A percentile compares a stretch with the other conserved stretches of the same genome.
Evolutionary conservation across 192 early-diverging fungal species (phyloP).

Genomic region (Gonapodya prolifera): DNA sequence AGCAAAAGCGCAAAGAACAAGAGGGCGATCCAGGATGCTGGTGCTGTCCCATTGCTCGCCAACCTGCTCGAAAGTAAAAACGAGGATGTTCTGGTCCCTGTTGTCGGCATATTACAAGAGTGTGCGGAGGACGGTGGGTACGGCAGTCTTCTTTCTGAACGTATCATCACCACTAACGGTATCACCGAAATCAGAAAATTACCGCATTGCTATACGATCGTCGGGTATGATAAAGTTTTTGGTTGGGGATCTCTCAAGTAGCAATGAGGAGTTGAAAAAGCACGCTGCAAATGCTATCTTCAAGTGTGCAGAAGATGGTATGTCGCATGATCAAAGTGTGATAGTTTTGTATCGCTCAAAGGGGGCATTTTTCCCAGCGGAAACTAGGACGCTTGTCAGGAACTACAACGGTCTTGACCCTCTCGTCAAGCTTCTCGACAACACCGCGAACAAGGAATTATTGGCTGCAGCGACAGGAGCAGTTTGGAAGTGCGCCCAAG

Average conservation of each 20-base stretch:
- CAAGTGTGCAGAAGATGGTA: constrained; percentile 53
- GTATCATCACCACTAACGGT: background rate
- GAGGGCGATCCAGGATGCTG: constrained; percentile 45
- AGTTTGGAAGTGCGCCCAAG: constrained; percentile 54
- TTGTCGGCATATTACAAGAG: constrained; percentile 49
- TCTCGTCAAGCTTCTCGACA: constrained; percentile 43
- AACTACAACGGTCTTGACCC: constrained; percentile 36
- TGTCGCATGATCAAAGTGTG: constrained; percentile 18
- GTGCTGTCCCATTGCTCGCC: constrained; percentile 42
- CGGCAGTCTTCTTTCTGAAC: background rate
- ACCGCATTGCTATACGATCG: constrained; percentile 36
- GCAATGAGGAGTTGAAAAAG: constrained; percentile 45
- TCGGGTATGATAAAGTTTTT: constrained; percentile 51
- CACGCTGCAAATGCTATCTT: constrained; percentile 52
- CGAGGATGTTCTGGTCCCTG: constrained; percentile 44
- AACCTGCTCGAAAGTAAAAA: constrained; percentile 40
- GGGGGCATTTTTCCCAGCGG: constrained; percentile 32
- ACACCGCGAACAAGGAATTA: constrained; percentile 45
- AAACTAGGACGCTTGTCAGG: constrained; percentile 38
- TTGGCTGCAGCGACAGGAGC: constrained; percentile 51
- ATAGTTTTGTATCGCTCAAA: constrained; percentile 7
- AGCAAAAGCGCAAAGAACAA: constrained; percentile 49
- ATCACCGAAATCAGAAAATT: constrained; percentile 24
- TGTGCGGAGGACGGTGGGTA: constrained; percentile 37
- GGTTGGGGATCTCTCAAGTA: constrained; percentile 43